Evolutionary conservation across 371 early-diverging fungal genomes (phyloP), one percentile per base, ranked within the genome.

Genomic region (Lichtheimia ornata): DNA sequence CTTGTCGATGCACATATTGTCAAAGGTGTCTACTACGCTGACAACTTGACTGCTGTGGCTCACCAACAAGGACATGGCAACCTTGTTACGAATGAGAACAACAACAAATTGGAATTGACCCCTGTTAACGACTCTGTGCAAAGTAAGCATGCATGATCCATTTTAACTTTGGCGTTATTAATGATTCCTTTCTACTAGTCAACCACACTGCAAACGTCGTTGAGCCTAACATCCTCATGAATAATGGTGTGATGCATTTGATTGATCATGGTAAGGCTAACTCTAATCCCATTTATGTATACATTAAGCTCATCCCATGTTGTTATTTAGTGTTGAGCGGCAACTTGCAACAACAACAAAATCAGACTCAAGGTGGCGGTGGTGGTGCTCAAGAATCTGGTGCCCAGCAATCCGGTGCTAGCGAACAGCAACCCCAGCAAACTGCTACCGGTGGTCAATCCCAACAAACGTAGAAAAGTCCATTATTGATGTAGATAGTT

Each of bases 181-280:
- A 13, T 12, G 18, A 18, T 22, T 20, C 41, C 57, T 44, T 15
- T 20, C 2, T 28, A n/a, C 14, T 43, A 59, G 71, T 77, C 41
- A 73, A 83, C 44, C 62, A 73, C 58, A 70, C 66, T 42, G 69
- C 73, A 9, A 64, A 47, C 1, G 58, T 83, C 42, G 72, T 72
- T 14, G 35, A 66, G 3, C 54, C 72, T 15, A 70, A 83, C 41
- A 63, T 79, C 17, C 50, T 83, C 35, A 66, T 67, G 40, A 65
- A 78, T 58, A 77, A 77, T 50, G 83, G 83, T 53, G 79, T 83
- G 7, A 69, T 83, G 51, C 81, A 83, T 57, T 28, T 79, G 14
- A 79, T 83, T 57, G 69, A 77, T 61, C 52, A 61, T 35, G 65
- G 59, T 67, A 69, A 25, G 59, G 11, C 13, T 58, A 20, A 51